Percentiles rank a stretch among this genome's conserved stretches.
Conservation (phyloP, 495 filamentous ascomycete genomes). For the Evansstolkia leycettana region DNA sequence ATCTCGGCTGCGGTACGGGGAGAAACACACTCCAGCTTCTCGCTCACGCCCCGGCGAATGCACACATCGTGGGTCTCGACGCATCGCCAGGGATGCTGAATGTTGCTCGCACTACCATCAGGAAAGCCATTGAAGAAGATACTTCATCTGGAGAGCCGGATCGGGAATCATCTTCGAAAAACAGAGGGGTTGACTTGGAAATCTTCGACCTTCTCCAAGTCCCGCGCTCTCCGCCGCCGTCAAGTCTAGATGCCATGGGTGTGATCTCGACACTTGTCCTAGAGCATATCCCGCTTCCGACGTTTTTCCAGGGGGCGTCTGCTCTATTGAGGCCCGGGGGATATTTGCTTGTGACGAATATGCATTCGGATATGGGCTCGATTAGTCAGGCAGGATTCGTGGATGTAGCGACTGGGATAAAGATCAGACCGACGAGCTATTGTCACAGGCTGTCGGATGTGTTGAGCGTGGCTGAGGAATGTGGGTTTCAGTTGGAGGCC, state of each 20-base stretch:
- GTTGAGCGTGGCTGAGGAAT: slow-evolving; percentile 36
- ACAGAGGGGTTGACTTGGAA: slow-evolving; percentile 4
- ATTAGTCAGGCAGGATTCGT: slow-evolving; percentile 58
- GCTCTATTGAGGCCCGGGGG: slow-evolving; percentile 37
- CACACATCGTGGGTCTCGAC: slow-evolving; percentile 35
- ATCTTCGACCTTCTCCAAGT: slow-evolving; percentile 23
- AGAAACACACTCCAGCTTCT: slow-evolving; percentile 52
- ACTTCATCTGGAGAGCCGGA: neutral
- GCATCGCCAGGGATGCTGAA: slow-evolving; percentile 43
- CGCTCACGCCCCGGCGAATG: slow-evolving; percentile 6
- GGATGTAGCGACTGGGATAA: slow-evolving; percentile 39
- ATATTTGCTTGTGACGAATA: slow-evolving; percentile 54
- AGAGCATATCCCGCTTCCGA: slow-evolving; percentile 49
- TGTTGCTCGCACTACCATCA: slow-evolving; percentile 29
- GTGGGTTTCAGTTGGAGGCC: slow-evolving; percentile 37
- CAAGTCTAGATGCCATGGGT: slow-evolving; percentile 21
- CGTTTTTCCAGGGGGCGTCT: slow-evolving; percentile 43
- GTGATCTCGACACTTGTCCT: slow-evolving; percentile 56
- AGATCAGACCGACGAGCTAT: slow-evolving; percentile 52
- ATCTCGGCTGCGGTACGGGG: slow-evolving; percentile 61
- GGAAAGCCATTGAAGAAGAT: neutral
- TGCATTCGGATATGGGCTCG: slow-evolving; percentile 59
- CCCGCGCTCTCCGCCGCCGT: slow-evolving; percentile 7
- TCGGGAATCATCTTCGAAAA: neutral
- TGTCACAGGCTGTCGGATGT: slow-evolving; percentile 43